These are phyloP conservation scores for Penicillium sp. DNA, from an alignment of 2,329 filamentous ascomycete species.

Conservation along the genomic window DNA sequence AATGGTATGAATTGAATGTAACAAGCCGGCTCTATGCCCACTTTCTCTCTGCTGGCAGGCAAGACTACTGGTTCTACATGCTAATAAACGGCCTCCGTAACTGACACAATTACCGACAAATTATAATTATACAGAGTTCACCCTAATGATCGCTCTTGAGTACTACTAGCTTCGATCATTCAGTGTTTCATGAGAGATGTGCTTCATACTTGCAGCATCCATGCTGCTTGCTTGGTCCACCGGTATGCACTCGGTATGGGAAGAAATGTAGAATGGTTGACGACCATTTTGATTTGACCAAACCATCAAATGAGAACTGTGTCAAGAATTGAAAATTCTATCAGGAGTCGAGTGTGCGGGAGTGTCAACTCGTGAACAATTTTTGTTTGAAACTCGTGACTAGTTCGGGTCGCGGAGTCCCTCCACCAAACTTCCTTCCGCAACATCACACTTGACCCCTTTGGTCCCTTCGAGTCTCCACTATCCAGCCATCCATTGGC, in stretches of 20 bases:
- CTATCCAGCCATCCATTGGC: slow-evolving; percentile 15
- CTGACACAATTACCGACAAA: too few species aligned
- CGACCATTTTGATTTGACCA: background rate
- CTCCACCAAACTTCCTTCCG: background rate
- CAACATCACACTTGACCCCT: background rate
- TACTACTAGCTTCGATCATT: background rate
- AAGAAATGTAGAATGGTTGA: background rate
- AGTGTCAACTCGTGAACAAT: background rate
- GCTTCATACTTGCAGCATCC: background rate
- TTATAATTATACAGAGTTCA: too few species aligned
- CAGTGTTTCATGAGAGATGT: slow-evolving; percentile 2
- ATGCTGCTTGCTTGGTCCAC: background rate
- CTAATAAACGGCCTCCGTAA: too few species aligned
- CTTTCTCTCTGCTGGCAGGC: too few species aligned
- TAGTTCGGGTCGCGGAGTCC: background rate
- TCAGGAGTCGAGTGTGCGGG: background rate
- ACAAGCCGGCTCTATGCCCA: too few species aligned
- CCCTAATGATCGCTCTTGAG: too few species aligned
- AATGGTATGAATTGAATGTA: too few species aligned
- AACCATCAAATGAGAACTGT: background rate
- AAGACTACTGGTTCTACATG: too few species aligned
- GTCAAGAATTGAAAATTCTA: background rate
- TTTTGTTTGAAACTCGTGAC: background rate
- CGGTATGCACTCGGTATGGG: background rate
- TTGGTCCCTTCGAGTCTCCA: slow-evolving; percentile 9